Percentiles rank a stretch among this genome's conserved stretches.
phyloP scores from a whole-genome alignment of 805 yeast species.

The Wickerhamiella brachini region DNA sequence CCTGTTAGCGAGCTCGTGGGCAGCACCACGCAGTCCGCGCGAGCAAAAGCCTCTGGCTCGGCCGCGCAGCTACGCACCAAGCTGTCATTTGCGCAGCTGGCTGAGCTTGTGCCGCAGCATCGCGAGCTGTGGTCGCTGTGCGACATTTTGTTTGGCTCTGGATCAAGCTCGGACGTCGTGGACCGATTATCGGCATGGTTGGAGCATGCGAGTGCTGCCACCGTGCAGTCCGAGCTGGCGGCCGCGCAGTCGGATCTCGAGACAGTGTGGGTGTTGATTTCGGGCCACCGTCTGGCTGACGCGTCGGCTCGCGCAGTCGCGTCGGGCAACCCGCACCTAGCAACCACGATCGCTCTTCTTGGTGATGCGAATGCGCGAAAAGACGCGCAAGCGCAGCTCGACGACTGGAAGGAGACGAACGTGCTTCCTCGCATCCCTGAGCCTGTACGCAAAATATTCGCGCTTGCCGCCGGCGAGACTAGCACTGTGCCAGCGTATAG shows the following conservation, averaged over 20 bases:
- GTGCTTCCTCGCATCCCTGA: constrained; percentile 36
- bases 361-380: constrained; percentile 46
- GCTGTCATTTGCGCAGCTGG: constrained; percentile 3
- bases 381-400: constrained; percentile 48
- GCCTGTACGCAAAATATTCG: constrained; percentile 44
- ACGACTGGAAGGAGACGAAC: constrained; percentile 44
- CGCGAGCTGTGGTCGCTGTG: constrained; percentile 37
- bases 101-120: constrained; percentile 8
- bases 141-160: constrained; percentile 37
- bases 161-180: constrained; percentile 10
- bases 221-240: constrained; percentile 24
- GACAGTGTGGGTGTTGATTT: constrained; percentile 31
- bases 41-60: neutral
- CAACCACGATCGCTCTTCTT: constrained; percentile 51
- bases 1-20: neutral
- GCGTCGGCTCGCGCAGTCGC: constrained; percentile 52
- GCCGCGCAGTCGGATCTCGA: constrained; percentile 28
- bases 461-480: constrained; percentile 37
- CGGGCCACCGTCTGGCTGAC: constrained; percentile 39
- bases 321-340: constrained; percentile 54
- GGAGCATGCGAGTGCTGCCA: constrained; percentile 28
- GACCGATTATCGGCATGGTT: constrained; percentile 42
- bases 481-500: constrained; percentile 18
- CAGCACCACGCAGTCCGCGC: neutral
- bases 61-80: constrained; percentile 5